Conservation (phyloP, 129 eudicot genomes). For the Ambrosia artemisiifolia region DNA sequence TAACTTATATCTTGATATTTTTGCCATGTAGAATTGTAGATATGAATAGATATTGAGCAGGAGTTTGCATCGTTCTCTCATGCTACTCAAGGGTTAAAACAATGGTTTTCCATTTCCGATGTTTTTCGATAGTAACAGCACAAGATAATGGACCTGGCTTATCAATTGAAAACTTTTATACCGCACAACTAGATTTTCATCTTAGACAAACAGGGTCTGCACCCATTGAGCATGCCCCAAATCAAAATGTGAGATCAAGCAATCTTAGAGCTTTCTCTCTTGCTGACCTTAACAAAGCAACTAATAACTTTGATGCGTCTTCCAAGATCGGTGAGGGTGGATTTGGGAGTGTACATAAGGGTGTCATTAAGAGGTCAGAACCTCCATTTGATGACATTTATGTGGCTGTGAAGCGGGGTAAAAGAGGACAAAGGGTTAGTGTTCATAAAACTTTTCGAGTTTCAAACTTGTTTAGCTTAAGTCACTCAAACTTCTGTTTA, state of each 20-base stretch:
- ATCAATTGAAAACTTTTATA: background rate
- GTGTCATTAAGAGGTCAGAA: conserved; percentile 45
- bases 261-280: conserved; percentile 53
- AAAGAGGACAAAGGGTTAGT: conserved; percentile 70
- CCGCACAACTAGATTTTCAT: conserved; percentile 10
- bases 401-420: conserved; percentile 79
- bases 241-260: conserved; percentile 37
- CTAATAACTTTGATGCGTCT: conserved; percentile 53
- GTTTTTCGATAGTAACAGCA: background rate
- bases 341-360: conserved; percentile 63
- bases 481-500: background rate
- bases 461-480: too few species aligned
- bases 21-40: background rate
- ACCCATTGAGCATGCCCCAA: conserved; percentile 34
- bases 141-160: background rate
- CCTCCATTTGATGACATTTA: conserved; percentile 38
- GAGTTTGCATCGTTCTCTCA: background rate
- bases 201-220: conserved; percentile 38
- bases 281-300: conserved; percentile 54
- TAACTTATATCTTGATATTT: background rate
- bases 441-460: background rate
- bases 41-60: background rate
- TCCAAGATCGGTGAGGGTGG: conserved; percentile 79
- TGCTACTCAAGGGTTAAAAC: conserved; percentile 6
- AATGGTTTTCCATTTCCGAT: background rate